A percentile compares a stretch with the other conserved stretches of the same genome.
Conservation (phyloP, 2,329 filamentous ascomycete species). For the Penicillium decumbens region DNA sequence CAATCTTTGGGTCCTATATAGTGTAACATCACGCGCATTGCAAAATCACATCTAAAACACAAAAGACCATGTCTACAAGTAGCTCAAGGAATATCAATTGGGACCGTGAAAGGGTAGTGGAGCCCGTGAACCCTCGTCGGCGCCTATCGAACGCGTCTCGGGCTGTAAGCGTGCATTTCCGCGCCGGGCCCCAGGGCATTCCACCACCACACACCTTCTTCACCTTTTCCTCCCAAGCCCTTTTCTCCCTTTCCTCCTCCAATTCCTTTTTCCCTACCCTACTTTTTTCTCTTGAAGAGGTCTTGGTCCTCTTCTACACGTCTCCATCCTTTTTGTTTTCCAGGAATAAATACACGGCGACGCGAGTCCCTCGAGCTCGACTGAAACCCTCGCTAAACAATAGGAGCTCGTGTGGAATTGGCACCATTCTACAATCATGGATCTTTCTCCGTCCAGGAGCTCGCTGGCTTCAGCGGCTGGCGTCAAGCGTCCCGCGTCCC, state of each 20-base stretch:
- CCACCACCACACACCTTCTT: slow-evolving; percentile 29
- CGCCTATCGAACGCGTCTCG: slow-evolving; percentile 41
- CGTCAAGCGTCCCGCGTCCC: slow-evolving; percentile 45
- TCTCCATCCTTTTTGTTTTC: slow-evolving; percentile 15
- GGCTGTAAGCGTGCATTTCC: slow-evolving; percentile 40
- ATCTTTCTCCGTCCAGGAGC: slow-evolving; percentile 40
- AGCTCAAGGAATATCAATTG: slow-evolving; percentile 6
- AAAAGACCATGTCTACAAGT: not conserved
- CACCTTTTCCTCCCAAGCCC: slow-evolving; percentile 19
- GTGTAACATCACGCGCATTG: not conserved
- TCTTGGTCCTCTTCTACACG: not conserved
- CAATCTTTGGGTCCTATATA: not conserved
- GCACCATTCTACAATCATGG: slow-evolving; percentile 29
- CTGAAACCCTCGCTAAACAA: slow-evolving; percentile 16
- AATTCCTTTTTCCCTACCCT: slow-evolving; percentile 14
- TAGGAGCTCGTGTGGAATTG: slow-evolving; percentile 13
- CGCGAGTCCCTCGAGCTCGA: slow-evolving; percentile 26
- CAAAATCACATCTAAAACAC: not conserved
- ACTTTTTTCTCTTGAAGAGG: slow-evolving; percentile 3
- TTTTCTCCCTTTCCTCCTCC: slow-evolving; percentile 26
- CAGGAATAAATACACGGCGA: slow-evolving; percentile 18
- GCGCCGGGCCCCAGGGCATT: slow-evolving; percentile 36
- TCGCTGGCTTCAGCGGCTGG: slow-evolving; percentile 35
- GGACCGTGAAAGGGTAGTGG: slow-evolving; percentile 23
- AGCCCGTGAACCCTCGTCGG: slow-evolving; percentile 35